Evolutionary conservation across 306 rosid genomes (phyloP).

Genomic region (Prunus armeniaca): DNA sequence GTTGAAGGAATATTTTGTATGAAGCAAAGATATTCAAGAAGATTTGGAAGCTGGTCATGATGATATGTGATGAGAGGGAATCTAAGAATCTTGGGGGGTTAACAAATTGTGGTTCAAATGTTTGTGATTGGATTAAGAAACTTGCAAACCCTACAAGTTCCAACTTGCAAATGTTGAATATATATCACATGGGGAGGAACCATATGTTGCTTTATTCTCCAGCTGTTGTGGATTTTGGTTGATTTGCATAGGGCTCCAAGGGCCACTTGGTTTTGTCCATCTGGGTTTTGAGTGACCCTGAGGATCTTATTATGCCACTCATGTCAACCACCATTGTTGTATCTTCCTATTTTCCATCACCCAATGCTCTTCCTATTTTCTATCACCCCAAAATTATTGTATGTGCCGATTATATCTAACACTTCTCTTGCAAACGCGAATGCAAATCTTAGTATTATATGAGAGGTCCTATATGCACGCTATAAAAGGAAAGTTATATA

Average conservation of each 20-base stretch:
- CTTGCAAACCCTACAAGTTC: background rate
- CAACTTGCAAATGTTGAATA: background rate
- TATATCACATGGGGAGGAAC: background rate
- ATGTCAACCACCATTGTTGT: background rate
- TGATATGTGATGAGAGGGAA: no score
- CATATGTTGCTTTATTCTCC: background rate
- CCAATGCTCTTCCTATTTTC: background rate
- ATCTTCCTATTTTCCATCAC: background rate
- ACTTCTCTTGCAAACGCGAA: background rate
- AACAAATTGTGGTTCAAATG: background rate
- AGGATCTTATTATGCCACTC: background rate
- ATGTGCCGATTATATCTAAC: background rate
- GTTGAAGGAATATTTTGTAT: background rate
- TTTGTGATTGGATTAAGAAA: background rate
- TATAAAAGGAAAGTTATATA: background rate
- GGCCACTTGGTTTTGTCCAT: background rate
- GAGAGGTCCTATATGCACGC: no score
- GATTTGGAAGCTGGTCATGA: background rate
- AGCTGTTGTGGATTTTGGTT: background rate
- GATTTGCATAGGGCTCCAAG: background rate
- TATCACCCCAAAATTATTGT: background rate
- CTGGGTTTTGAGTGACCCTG: background rate
- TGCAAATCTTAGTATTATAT: no score
- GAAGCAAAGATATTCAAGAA: background rate
- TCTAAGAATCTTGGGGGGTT: background rate